Conservation (phyloP, 2,329 filamentous ascomycete species). For the Phialocephala subalpina region DNA sequence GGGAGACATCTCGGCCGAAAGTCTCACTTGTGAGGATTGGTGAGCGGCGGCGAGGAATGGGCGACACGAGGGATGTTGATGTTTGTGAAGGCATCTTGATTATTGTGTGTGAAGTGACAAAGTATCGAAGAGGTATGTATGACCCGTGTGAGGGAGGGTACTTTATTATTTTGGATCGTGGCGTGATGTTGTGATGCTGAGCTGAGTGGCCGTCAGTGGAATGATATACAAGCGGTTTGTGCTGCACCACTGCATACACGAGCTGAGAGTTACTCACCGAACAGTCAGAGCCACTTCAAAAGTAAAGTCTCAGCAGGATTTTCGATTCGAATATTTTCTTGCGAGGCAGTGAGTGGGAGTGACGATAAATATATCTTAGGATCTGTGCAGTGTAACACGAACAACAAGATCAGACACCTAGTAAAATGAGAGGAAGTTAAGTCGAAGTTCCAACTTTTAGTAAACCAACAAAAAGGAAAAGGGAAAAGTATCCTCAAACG, state of each 20-base stretch:
- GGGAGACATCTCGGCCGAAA: slow-evolving; percentile 39
- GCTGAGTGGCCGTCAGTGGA: slow-evolving; percentile 16
- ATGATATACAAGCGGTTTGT: slow-evolving; percentile 11
- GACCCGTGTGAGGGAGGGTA: slow-evolving; percentile 8
- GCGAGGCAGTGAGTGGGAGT: slow-evolving; percentile 2
- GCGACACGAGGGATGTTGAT: slow-evolving; percentile 38
- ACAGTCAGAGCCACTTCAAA: slow-evolving; percentile 12
- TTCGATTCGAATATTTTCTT: slow-evolving; percentile 1
- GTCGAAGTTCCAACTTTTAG: slow-evolving; percentile 1
- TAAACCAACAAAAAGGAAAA: slow-evolving; percentile 2
- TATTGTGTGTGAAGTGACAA: neutral
- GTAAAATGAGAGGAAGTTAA: slow-evolving; percentile 1
- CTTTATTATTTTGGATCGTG: slow-evolving; percentile 8
- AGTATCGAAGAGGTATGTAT: slow-evolving; percentile 1
- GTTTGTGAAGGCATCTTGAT: slow-evolving; percentile 42
- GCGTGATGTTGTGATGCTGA: slow-evolving; percentile 2
- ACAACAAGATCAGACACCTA: neutral
- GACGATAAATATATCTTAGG: slow-evolving; percentile 14
- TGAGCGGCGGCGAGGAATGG: slow-evolving; percentile 59
- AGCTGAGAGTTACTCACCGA: slow-evolving; percentile 27
- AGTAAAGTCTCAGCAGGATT: slow-evolving; percentile 9
- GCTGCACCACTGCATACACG: slow-evolving; percentile 19
- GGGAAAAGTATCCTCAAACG: slow-evolving; percentile 6
- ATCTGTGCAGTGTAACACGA: slow-evolving; percentile 12
- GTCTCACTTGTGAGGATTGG: slow-evolving; percentile 38